Evolutionary conservation across 805 yeast genomes (phyloP), one percentile per base, ranked within the genome.

Genomic region (Lachancea thermotolerans): DNA sequence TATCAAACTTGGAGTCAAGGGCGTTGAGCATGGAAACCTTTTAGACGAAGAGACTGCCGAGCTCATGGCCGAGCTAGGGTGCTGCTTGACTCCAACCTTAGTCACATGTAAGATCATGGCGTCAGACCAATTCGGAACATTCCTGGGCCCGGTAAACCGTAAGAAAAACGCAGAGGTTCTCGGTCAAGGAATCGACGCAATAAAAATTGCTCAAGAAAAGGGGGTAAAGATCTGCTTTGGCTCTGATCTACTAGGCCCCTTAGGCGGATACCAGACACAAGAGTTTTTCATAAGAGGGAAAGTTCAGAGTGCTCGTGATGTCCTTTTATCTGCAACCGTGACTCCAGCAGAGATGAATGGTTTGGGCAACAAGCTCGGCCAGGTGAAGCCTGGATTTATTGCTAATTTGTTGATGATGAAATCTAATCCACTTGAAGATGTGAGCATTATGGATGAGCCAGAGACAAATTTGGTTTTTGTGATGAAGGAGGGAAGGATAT

Each of bases 251-350:
- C 30, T 47, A 14, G 50, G 50, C 11, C 35, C 50, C 30, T 25
- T 47, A 34, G 39, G 36, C 31, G 50, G 50, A 9, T 47, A 47
- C n/a, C 50, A 42, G n/a, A n/a, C n/a, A n/a, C n/a, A n/a, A n/a
- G n/a, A n/a, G n/a, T n/a, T n/a, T n/a, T n/a, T n/a, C n/a, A n/a
- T n/a, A n/a, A n/a, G n/a, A n/a, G n/a, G n/a, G n/a, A n/a, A n/a
- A n/a, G n/a, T n/a, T n/a, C n/a, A n/a, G n/a, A n/a, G n/a, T n/a
- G n/a, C n/a, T n/a, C n/a, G n/a, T n/a, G n/a, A n/a, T n/a, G n/a
- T n/a, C n/a, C n/a, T n/a, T n/a, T n/a, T n/a, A n/a, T n/a, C n/a
- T n/a, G n/a, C n/a, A n/a, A n/a, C n/a, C n/a, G n/a, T n/a, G n/a
- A n/a, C n/a, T n/a, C n/a, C n/a, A n/a, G n/a, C n/a, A n/a, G n/a